A percentile compares a stretch with the other conserved stretches of the same genome.
phyloP scores from a whole-genome alignment of 2,329 filamentous ascomycete genomes.

The Sporothrix brasiliensis region DNA sequence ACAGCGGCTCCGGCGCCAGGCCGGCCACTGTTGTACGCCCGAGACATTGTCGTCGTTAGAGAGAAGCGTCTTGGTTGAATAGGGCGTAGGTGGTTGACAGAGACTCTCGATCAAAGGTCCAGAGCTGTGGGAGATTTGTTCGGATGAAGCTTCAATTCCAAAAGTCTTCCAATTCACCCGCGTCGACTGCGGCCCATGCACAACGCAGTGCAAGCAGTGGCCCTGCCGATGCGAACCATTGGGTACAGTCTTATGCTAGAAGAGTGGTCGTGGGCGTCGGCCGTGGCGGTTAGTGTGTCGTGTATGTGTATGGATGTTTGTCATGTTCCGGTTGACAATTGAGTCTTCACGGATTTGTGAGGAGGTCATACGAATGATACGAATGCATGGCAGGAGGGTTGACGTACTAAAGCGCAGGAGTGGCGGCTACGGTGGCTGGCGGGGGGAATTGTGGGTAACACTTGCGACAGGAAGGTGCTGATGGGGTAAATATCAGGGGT shows the following conservation, averaged over 20 bases:
- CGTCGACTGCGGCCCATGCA: conserved; percentile 24
- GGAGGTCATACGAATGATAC: not conserved
- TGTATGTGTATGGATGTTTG: not conserved
- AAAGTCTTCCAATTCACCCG: not conserved
- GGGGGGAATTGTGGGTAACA: conserved; percentile 1
- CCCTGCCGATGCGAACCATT: conserved; percentile 28
- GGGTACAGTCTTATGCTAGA: not conserved
- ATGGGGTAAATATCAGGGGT: not conserved
- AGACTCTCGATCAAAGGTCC: not conserved
- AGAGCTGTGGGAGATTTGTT: not conserved
- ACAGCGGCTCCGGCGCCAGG: conserved; percentile 45
- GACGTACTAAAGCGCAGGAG: conserved; percentile 6
- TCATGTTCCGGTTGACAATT: not conserved
- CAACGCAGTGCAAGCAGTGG: conserved; percentile 28
- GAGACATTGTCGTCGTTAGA: conserved; percentile 13
- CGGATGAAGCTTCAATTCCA: not conserved
- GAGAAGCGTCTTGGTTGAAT: not conserved
- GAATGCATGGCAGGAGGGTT: not conserved
- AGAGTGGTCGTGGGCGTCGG: not conserved
- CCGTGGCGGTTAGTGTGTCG: not conserved
- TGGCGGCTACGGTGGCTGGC: not conserved
- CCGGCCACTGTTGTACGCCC: conserved; percentile 37
- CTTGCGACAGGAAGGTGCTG: not conserved
- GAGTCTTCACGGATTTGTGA: no score
- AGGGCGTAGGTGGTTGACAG: not conserved